Evolutionary conservation across 495 filamentous ascomycete genomes (phyloP).

Genomic region (Chaetomium fimeti): DNA sequence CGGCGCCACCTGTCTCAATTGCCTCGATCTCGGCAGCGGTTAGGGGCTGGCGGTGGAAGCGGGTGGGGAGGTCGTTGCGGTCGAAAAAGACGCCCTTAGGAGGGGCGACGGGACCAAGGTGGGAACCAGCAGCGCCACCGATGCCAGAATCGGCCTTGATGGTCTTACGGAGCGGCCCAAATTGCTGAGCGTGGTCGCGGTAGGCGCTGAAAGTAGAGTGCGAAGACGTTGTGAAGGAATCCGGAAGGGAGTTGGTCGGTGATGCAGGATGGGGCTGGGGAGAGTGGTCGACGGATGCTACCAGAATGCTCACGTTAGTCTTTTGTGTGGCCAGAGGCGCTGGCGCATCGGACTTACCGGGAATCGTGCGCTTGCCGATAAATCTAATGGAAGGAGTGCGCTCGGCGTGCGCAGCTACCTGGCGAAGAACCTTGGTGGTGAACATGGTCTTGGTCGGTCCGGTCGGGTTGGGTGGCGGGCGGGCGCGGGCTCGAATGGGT

Average conservation of each 20-base stretch:
- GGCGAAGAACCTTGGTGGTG: constrained; percentile 64
- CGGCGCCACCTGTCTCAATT: constrained; percentile 84
- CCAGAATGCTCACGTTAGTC: constrained; percentile 12
- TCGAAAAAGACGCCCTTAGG: constrained; percentile 79
- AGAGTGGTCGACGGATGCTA: constrained; percentile 77
- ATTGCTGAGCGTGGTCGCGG: constrained; percentile 87
- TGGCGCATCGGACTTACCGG: constrained; percentile 57
- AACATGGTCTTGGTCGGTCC: constrained; percentile 50
- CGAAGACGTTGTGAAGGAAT: constrained; percentile 57
- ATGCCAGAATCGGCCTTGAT: constrained; percentile 54
- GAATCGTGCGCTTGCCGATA: constrained; percentile 79
- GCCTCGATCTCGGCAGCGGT: constrained; percentile 87
- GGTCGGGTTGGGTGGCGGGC: not conserved
- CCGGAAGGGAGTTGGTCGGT: constrained; percentile 52
- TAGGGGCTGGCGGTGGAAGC: constrained; percentile 74
- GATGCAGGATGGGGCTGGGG: constrained; percentile 65
- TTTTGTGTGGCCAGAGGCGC: not conserved
- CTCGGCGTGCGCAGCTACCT: constrained; percentile 59
- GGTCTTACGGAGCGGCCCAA: constrained; percentile 75
- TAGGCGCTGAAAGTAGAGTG: constrained; percentile 84
- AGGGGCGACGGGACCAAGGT: constrained; percentile 69
- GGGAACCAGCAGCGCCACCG: constrained; percentile 61
- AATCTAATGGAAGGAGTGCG: constrained; percentile 87
- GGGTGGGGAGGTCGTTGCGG: constrained; percentile 76
- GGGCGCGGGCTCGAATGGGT: not conserved